phyloP scores from a whole-genome alignment of 352 stramenopile species.

The Phytophthora lateralis region DNA sequence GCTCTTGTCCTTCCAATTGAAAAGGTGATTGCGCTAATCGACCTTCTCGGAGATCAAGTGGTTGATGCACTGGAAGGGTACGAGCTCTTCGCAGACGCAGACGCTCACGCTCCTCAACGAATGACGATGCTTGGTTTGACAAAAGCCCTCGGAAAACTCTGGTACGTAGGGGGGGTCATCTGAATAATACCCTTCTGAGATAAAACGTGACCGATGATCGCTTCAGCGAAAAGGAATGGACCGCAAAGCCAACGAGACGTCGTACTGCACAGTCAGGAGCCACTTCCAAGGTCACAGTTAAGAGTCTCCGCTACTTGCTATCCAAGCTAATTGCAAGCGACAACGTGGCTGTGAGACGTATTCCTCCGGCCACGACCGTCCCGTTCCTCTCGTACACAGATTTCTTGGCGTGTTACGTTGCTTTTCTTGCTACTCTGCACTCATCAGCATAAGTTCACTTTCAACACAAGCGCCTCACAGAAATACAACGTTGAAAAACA shows the following conservation, averaged over 20 bases:
- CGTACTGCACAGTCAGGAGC: background rate
- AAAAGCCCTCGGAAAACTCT: conserved; percentile 50
- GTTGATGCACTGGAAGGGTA: conserved; percentile 63
- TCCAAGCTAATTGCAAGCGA: conserved; percentile 42
- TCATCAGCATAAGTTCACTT: conserved; percentile 16
- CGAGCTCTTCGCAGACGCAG: conserved; percentile 39
- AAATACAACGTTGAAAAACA: conserved; percentile 22
- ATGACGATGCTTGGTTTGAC: conserved; percentile 54
- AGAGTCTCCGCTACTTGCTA: conserved; percentile 49
- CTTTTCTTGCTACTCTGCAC: conserved; percentile 41
- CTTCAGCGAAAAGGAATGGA: conserved; percentile 16
- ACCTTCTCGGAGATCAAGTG: conserved; percentile 68
- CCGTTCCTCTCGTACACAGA: conserved; percentile 72
- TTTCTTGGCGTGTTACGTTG: conserved; percentile 66
- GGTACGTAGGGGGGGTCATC: conserved; percentile 27
- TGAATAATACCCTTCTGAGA: background rate
- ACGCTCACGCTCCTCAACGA: conserved; percentile 16
- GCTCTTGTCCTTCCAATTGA: conserved; percentile 33
- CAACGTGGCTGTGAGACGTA: conserved; percentile 26
- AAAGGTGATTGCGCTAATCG: conserved; percentile 60
- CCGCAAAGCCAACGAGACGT: background rate
- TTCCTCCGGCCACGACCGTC: conserved; percentile 37
- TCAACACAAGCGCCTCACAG: conserved; percentile 1
- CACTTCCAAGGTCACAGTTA: conserved; percentile 15
- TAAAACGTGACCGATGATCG: background rate